Evolutionary conservation across 306 rosid genomes (phyloP), one percentile per base, ranked within the genome.

Genomic region (Cicer yamashitae): DNA sequence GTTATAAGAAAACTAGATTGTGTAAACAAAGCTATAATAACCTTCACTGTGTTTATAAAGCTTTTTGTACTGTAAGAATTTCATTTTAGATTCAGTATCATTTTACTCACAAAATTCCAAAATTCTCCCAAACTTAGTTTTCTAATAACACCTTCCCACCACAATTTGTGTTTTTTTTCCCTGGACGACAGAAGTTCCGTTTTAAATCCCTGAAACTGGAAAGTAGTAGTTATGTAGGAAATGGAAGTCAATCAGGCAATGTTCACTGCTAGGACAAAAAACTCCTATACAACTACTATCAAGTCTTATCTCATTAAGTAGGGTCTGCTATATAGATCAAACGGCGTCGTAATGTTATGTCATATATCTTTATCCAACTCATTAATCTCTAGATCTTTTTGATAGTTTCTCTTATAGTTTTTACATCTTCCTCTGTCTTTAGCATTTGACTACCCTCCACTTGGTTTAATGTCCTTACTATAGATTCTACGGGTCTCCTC

Each of bases 121-220:
- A 38, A 43, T 65, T 65, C 71, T 65, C n/a, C 40, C 30, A 14
- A 64, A 64, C 50, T 11, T 6, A 60, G 45, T 60, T 60, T 44
- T 6, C 53, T 65, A 43, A 43, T 65, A 20, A 65, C 59, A 13
- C 65, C 51, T 38, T 65, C 46, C 17, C 37, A 41, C 52, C 15
- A 34, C 37, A 41, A 11, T 17, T 77, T 50, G 18, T n/a, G 13
- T 12, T 50, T 50, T 50, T 48, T 14, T 1, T 50, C 17, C 17
- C 6, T 13, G 56, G 56, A 51, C 12, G 56, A 51, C 8, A n/a
- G 56, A 51, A 13, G 56, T 50, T n/a, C 18, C 15, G 56, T 51
- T 13, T 50, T n/a, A 51, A 51, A 18, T 51, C 56, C 56, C 20
- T 12, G n/a, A 45, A 8, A 8, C 50, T 45, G 54, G 6, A 48